phyloP scores from a whole-genome alignment of 768 basidiomycete species.

The Hygrophorus pudorinus region DNA sequence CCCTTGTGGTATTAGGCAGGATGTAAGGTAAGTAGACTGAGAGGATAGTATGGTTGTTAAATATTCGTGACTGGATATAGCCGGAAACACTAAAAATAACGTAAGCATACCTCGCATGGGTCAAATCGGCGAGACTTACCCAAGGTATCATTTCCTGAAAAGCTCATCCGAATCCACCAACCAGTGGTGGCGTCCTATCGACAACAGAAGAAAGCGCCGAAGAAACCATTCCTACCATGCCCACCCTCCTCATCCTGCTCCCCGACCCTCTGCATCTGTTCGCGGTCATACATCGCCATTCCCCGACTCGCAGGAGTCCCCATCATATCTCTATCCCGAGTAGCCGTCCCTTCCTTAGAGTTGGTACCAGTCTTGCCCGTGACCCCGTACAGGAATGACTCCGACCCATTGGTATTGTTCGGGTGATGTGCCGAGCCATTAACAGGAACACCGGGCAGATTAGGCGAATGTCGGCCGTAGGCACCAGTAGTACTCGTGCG shows the following conservation, averaged over 20 bases:
- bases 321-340: conserved; percentile 25
- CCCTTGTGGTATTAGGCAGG: too few species aligned
- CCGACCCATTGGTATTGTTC: conserved; percentile 37
- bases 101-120: too few species aligned
- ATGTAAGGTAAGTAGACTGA: too few species aligned
- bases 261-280: conserved; percentile 49
- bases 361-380: conserved; percentile 41
- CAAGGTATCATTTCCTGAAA: neutral
- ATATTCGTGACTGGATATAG: too few species aligned
- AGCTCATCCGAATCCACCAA: neutral
- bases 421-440: neutral
- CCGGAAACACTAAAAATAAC: too few species aligned
- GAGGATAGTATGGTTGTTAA: too few species aligned
- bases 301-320: conserved; percentile 26
- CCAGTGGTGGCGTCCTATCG: neutral
- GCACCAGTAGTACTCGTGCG: conserved; percentile 30
- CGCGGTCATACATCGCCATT: conserved; percentile 60
- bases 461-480: conserved; percentile 53
- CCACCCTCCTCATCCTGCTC: conserved; percentile 59
- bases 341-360: conserved; percentile 45
- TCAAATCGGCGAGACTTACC: neutral
- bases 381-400: conserved; percentile 58
- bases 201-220: conserved; percentile 59
- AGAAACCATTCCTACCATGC: conserved; percentile 53
- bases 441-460: conserved; percentile 16